Conservation (phyloP, 2,329 filamentous ascomycete genomes). For the Cryoendolithus antarcticus region DNA sequence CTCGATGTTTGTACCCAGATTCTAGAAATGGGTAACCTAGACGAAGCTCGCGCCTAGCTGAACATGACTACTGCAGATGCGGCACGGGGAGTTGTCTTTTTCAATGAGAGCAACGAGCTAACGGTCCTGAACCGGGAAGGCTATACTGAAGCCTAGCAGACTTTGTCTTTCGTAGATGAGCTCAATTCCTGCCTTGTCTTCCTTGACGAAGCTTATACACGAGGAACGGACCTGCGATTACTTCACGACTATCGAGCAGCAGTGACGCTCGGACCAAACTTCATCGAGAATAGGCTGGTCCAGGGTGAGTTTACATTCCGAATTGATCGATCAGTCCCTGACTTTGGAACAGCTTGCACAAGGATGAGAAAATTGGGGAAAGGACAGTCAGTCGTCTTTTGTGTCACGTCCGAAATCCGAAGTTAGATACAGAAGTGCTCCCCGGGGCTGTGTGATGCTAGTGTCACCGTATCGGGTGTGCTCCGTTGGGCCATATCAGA, state of each 20-base stretch:
- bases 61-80: slow-evolving; percentile 9
- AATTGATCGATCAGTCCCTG: no score
- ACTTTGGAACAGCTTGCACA: no score
- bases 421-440: not conserved
- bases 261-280: slow-evolving; percentile 51
- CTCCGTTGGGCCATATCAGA: slow-evolving; percentile 48
- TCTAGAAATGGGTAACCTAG: slow-evolving; percentile 47
- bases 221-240: slow-evolving; percentile 56
- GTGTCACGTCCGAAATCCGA: slow-evolving; percentile 45
- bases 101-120: slow-evolving; percentile 43
- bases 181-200: slow-evolving; percentile 52
- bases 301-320: no score
- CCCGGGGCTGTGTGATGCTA: slow-evolving; percentile 19
- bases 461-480: slow-evolving; percentile 42
- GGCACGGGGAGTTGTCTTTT: slow-evolving; percentile 43
- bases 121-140: slow-evolving; percentile 40
- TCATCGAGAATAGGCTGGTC: slow-evolving; percentile 57
- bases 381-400: slow-evolving; percentile 54
- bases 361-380: slow-evolving; percentile 56
- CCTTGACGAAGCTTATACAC: slow-evolving; percentile 57
- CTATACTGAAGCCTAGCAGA: slow-evolving; percentile 37
- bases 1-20: slow-evolving; percentile 62
- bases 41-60: slow-evolving; percentile 46
- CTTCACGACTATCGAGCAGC: slow-evolving; percentile 48
- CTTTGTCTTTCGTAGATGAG: slow-evolving; percentile 45